Evolutionary conservation across 2,329 filamentous ascomycete species (phyloP).

Genomic region (Sclerotinia subarctica): DNA sequence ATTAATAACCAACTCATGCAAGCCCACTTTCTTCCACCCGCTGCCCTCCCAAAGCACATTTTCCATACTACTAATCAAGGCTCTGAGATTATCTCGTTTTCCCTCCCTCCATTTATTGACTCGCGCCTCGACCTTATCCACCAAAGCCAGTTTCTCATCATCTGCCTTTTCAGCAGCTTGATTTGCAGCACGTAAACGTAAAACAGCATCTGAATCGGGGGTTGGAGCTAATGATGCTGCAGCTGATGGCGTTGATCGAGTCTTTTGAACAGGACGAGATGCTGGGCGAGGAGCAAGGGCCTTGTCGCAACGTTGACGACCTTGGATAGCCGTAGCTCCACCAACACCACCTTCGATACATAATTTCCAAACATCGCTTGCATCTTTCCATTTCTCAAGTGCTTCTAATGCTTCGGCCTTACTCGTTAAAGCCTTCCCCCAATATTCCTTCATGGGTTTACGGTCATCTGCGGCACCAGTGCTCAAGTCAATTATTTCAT

Average conservation of each 20-base stretch:
- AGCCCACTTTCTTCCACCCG: conserved; percentile 94
- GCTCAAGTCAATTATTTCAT: conserved; percentile 72
- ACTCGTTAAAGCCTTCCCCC: conserved; percentile 86
- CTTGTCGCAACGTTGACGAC: conserved; percentile 84
- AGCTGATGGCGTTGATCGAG: conserved; percentile 44
- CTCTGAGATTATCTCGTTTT: conserved; percentile 88
- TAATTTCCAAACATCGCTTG: conserved; percentile 72
- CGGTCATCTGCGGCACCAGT: conserved; percentile 55
- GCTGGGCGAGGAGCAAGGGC: conserved; percentile 67
- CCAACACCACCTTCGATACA: conserved; percentile 84
- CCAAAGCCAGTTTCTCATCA: conserved; percentile 86
- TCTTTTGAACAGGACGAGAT: conserved; percentile 44
- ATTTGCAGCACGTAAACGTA: conserved; percentile 78
- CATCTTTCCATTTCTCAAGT: conserved; percentile 90
- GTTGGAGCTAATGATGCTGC: conserved; percentile 43
- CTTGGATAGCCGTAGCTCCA: conserved; percentile 78
- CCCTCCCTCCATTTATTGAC: conserved; percentile 82
- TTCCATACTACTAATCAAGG: conserved; percentile 82
- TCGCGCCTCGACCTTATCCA: conserved; percentile 78
- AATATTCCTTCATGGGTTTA: conserved; percentile 90
- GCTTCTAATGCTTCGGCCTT: conserved; percentile 96
- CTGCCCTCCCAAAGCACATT: conserved; percentile 86
- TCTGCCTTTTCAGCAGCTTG: conserved; percentile 80
- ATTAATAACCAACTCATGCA: conserved; percentile 88
- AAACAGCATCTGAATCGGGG: conserved; percentile 70